phyloP scores from a whole-genome alignment of 805 yeast species.

The Sungouiozyma ichnusensis region DNA sequence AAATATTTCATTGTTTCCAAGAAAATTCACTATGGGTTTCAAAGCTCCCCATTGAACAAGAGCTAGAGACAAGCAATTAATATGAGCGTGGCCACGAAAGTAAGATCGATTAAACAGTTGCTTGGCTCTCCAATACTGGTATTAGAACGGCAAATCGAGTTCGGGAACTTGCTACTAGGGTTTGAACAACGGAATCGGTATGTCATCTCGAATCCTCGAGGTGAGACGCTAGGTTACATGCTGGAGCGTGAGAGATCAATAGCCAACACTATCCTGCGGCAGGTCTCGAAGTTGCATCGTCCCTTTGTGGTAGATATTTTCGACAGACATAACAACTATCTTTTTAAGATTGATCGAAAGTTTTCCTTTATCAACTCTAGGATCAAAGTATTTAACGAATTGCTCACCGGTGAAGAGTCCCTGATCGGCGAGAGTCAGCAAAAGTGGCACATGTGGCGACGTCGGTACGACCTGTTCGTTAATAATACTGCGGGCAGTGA shows the following conservation, averaged over 20 bases:
- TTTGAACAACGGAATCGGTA: constrained; percentile 87
- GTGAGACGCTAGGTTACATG: constrained; percentile 70
- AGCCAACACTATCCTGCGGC: constrained; percentile 63
- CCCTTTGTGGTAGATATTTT: constrained; percentile 71
- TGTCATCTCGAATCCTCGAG: constrained; percentile 58
- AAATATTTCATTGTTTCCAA: background rate
- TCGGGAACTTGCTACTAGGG: constrained; percentile 78
- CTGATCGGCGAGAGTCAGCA: constrained; percentile 81
- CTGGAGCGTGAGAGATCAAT: constrained; percentile 71
- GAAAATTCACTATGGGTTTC: too few relatives aligned
- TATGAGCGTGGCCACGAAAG: constrained; percentile 1
- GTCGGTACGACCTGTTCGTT: constrained; percentile 68
- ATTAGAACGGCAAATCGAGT: constrained; percentile 78
- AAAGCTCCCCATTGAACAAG: too few relatives aligned
- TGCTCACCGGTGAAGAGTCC: constrained; percentile 25
- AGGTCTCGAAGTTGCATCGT: constrained; percentile 72
- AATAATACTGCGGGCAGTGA: background rate
- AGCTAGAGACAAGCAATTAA: too few relatives aligned
- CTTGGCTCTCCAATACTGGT: constrained; percentile 75
- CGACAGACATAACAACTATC: constrained; percentile 48
- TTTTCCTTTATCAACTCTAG: constrained; percentile 85
- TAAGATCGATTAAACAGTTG: constrained; percentile 20
- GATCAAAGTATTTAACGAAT: constrained; percentile 36
- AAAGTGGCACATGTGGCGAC: constrained; percentile 91
- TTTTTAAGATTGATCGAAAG: constrained; percentile 65